phyloP scores from a whole-genome alignment of 805 yeast genomes.

The Starmerella sirachaensis region DNA sequence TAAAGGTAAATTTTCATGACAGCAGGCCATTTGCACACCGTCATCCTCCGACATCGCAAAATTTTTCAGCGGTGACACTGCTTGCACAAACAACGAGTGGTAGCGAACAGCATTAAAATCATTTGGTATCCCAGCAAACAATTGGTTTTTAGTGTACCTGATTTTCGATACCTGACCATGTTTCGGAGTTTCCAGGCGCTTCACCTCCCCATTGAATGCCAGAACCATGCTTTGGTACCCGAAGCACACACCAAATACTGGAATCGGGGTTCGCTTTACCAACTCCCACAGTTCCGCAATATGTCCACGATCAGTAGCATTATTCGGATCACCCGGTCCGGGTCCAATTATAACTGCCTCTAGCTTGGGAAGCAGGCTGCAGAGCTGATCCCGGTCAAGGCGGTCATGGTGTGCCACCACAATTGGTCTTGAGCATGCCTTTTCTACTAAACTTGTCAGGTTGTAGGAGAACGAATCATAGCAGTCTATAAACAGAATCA shows the following conservation, averaged over 20 bases:
- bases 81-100: conserved; percentile 62
- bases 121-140: conserved; percentile 35
- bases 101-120: conserved; percentile 66
- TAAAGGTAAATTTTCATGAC: conserved; percentile 50
- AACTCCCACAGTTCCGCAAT: conserved; percentile 44
- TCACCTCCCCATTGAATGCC: conserved; percentile 46
- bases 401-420: conserved; percentile 55
- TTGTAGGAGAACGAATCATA: conserved; percentile 93
- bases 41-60: conserved; percentile 27
- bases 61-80: background rate
- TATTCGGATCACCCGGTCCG: conserved; percentile 86
- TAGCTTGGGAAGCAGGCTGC: conserved; percentile 37
- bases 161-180: conserved; percentile 78
- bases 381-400: conserved; percentile 30
- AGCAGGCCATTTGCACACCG: conserved; percentile 65
- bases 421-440: conserved; percentile 37
- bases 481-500: conserved; percentile 69
- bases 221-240: conserved; percentile 80
- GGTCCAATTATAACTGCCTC: conserved; percentile 86
- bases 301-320: conserved; percentile 56
- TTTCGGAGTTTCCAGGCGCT: conserved; percentile 43
- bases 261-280: conserved; percentile 33
- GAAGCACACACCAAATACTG: conserved; percentile 81
- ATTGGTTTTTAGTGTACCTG: conserved; percentile 24
- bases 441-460: conserved; percentile 48